Percentiles rank a stretch among this genome's conserved stretches.
Evolutionary conservation across 2,329 filamentous ascomycete species (phyloP).

Genomic region (Esteya vermicola): DNA sequence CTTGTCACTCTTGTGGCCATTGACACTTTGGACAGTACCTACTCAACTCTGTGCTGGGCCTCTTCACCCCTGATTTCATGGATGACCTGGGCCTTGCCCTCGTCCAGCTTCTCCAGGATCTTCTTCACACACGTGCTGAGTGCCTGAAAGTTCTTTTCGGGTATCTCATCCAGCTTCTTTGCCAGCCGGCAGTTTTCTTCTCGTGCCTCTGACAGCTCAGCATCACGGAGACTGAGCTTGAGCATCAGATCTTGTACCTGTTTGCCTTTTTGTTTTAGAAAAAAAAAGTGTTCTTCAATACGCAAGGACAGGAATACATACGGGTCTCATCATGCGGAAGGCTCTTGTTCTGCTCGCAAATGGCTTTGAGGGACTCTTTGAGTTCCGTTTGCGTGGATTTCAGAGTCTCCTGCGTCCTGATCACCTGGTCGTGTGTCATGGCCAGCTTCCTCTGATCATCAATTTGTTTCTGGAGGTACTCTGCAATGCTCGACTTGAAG

Average conservation of each 20-base stretch:
- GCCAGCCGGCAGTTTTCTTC: conserved; percentile 1
- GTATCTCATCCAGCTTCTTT: conserved; percentile 5
- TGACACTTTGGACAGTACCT: too few relatives aligned
- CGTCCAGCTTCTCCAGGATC: conserved; percentile 5
- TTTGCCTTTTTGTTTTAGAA: conserved; percentile 1
- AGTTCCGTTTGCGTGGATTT: conserved; percentile 18
- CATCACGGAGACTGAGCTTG: conserved; percentile 4
- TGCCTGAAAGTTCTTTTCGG: conserved; percentile 8
- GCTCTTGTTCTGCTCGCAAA: conserved; percentile 5
- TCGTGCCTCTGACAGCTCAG: conserved; percentile 1
- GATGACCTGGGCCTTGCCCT: background rate
- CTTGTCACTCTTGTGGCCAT: background rate
- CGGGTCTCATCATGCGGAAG: conserved; percentile 1
- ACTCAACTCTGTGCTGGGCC: conserved; percentile 2
- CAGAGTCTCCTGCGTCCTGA: conserved; percentile 19
- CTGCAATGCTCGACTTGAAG: conserved; percentile 16
- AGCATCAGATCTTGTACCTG: conserved; percentile 1
- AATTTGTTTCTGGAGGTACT: background rate
- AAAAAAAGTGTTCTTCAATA: background rate
- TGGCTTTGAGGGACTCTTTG: conserved; percentile 11
- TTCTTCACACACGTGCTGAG: conserved; percentile 6
- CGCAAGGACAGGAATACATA: conserved; percentile 4
- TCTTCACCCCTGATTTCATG: background rate
- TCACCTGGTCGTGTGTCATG: conserved; percentile 15
- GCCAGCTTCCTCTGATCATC: conserved; percentile 17